phyloP scores from a whole-genome alignment of 768 basidiomycete genomes.

The Gloeopeniophorella convolvens region DNA sequence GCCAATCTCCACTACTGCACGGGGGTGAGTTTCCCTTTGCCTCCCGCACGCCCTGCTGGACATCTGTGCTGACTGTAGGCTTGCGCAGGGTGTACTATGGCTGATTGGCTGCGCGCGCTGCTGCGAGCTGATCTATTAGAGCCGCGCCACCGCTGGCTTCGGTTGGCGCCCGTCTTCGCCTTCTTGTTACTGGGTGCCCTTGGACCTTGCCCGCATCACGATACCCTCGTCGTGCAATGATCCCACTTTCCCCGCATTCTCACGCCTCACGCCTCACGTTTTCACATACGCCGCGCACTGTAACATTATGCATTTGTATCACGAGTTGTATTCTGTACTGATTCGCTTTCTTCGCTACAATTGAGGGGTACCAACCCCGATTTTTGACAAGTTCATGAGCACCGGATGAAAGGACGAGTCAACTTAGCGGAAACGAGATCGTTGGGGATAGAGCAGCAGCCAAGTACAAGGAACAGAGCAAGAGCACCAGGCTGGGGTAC shows the following conservation, averaged over 20 bases:
- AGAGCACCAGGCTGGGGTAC: too few species aligned
- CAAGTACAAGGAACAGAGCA: background rate
- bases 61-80: background rate
- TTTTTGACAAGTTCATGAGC: too few species aligned
- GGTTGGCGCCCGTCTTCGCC: constrained; percentile 4
- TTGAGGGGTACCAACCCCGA: constrained; percentile 1
- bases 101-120: constrained; percentile 13
- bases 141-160: constrained; percentile 4
- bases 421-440: too few species aligned
- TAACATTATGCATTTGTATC: constrained; percentile 19
- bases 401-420: too few species aligned
- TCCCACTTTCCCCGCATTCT: background rate
- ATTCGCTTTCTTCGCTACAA: constrained; percentile 12
- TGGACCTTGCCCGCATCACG: constrained; percentile 6
- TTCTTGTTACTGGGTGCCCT: background rate
- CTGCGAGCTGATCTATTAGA: constrained; percentile 15
- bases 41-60: background rate
- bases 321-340: constrained; percentile 14
- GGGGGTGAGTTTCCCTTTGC: constrained; percentile 49
- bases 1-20: constrained; percentile 70
- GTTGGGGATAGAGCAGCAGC: background rate
- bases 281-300: constrained; percentile 14
- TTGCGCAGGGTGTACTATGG: constrained; percentile 18
- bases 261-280: background rate
- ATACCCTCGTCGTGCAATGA: background rate